Percentiles rank a stretch among this genome's conserved stretches.
These are phyloP conservation scores for Tolypocladium paradoxum DNA, from an alignment of 2,329 filamentous ascomycete species.

Conservation along the genomic window DNA sequence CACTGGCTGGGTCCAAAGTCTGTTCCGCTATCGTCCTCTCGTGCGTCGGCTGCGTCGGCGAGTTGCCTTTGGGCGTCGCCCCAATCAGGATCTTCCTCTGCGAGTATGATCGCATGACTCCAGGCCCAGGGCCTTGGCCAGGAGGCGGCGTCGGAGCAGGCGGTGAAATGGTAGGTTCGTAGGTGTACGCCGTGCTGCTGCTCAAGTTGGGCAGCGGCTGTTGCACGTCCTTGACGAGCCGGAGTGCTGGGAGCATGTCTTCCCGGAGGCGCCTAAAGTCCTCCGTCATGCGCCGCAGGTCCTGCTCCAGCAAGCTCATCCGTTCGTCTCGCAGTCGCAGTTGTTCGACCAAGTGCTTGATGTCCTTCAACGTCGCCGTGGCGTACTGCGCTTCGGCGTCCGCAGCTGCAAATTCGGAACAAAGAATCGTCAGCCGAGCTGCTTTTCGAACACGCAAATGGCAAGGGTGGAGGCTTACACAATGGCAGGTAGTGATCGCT, in stretches of 20 bases:
- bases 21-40: constrained; percentile 54
- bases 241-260: constrained; percentile 82
- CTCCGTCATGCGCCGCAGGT: constrained; percentile 73
- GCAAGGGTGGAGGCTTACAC: constrained; percentile 43
- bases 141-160: constrained; percentile 44
- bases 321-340: constrained; percentile 84
- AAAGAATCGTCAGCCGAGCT: constrained; percentile 10
- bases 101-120: constrained; percentile 61
- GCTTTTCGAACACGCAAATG: neutral
- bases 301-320: constrained; percentile 71
- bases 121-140: constrained; percentile 35
- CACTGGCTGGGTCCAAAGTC: constrained; percentile 57
- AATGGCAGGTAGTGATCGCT: constrained; percentile 88
- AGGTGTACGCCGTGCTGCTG: constrained; percentile 29
- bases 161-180: constrained; percentile 41
- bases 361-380: constrained; percentile 83
- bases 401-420: constrained; percentile 49
- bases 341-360: constrained; percentile 81
- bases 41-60: constrained; percentile 62
- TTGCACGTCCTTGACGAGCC: constrained; percentile 82
- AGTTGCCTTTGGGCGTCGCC: constrained; percentile 62
- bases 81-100: constrained; percentile 67
- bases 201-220: constrained; percentile 62
- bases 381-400: constrained; percentile 80
- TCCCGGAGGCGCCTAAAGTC: constrained; percentile 84